phyloP scores from a whole-genome alignment of 2,329 filamentous ascomycete species.

The Diaporthe ampelina region DNA sequence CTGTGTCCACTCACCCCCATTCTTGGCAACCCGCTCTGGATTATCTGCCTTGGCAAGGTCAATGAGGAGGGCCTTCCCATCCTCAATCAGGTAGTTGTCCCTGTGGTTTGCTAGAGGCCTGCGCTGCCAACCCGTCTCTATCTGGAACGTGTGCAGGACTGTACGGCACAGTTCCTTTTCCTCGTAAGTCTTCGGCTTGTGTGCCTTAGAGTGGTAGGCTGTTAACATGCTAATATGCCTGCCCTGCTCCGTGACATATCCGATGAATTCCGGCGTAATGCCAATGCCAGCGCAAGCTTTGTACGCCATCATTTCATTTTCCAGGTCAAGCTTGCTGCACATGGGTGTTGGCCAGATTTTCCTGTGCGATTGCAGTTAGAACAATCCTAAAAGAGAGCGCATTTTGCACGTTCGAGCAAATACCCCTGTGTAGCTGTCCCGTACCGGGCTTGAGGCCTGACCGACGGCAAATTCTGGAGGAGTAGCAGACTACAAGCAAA shows the following conservation, averaged over 20 bases:
- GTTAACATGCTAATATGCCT: conserved; percentile 35
- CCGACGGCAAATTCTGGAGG: neutral
- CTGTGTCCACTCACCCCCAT: conserved; percentile 8
- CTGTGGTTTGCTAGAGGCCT: conserved; percentile 6
- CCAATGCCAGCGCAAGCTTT: conserved; percentile 6
- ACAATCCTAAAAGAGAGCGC: no score
- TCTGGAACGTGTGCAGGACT: conserved; percentile 13
- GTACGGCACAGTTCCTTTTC: conserved; percentile 36
- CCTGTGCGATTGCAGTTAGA: neutral
- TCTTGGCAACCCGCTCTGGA: conserved; percentile 9
- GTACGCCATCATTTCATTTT: conserved; percentile 40
- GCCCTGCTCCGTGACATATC: conserved; percentile 35
- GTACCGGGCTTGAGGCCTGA: neutral
- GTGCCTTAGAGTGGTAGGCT: conserved; percentile 25
- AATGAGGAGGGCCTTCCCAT: conserved; percentile 27
- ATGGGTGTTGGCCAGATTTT: conserved; percentile 37
- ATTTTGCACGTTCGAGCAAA: neutral
- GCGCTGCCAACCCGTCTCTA: conserved; percentile 37
- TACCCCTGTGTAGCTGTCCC: neutral
- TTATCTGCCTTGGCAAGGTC: conserved; percentile 19
- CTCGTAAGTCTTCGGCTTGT: neutral
- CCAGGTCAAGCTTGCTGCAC: neutral
- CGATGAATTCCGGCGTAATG: conserved; percentile 31
- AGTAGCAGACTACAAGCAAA: neutral
- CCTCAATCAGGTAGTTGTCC: conserved; percentile 36